Evolutionary conservation across 1,284 basidiomycete species (phyloP), one percentile per base, ranked within the genome.

Genomic region (Cutaneotrichosporon daszewskae): DNA sequence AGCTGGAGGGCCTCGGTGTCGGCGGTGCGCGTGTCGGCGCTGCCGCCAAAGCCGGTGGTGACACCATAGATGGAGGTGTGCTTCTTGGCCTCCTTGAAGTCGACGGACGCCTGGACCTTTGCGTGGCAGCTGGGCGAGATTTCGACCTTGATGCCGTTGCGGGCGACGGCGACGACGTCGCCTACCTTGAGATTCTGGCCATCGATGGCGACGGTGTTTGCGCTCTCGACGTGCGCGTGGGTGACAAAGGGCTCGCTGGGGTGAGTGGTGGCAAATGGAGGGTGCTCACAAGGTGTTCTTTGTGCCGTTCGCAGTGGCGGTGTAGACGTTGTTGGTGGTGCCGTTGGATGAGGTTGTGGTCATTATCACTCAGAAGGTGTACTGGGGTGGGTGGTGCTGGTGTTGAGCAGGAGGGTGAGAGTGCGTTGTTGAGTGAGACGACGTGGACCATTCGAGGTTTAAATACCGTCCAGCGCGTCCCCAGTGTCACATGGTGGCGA

Each of bases 41-140:
- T 41, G 32, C 49, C 49, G 22, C 42, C 49, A 39, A 51, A 51
- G 36, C 49, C 49, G 32, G 49, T 51, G 26, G 49, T 51, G 32
- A 51, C 49, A 11, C 49, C 49, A 29, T 51, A 51, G 42, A 51
- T 45, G 29, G 49, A 51, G 20, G 40, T 51, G 49, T 51, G 45
- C 45, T 47, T 47, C 49, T 47, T 51, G 23, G 29, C 32, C 41
- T 51, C 49, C 45, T 51, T 51, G 43, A 51, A 51, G 33, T 40
- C 41, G 39, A 51, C 49, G 13, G 38, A 41, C 19, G 39, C 49
- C 38, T 51, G 35, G 42, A 51, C 41, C 27, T 28, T 32, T n/a
- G 31, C 27, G 35, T 18, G 17, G 28, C 47, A 45, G 12, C 32
- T 36, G 34, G 39, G 31, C 4, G 42, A 37, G 20, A 51, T 44